Evolutionary conservation across 108 stramenopile genomes (phyloP).

Genomic region (Thalassiosira profunda): DNA sequence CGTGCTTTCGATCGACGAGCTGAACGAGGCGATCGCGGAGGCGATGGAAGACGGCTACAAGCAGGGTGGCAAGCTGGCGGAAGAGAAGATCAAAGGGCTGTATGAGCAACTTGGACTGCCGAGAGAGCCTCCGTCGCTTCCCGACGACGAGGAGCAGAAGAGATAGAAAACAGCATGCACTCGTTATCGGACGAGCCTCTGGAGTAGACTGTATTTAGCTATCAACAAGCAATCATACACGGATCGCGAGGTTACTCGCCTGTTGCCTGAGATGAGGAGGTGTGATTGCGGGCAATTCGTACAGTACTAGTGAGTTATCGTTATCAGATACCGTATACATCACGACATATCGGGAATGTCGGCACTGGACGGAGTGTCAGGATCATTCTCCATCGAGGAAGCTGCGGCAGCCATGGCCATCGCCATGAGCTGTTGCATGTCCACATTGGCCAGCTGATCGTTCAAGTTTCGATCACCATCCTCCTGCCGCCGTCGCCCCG

Average conservation of each 20-base stretch:
- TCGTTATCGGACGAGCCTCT: too few relatives aligned
- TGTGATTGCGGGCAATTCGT: too few relatives aligned
- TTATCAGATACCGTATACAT: too few relatives aligned
- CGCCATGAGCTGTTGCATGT: slow-evolving; percentile 39
- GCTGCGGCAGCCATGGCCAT: slow-evolving; percentile 19
- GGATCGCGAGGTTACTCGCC: too few relatives aligned
- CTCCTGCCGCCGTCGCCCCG: not conserved
- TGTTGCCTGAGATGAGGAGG: too few relatives aligned
- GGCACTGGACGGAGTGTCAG: not conserved
- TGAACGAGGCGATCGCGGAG: slow-evolving; percentile 41
- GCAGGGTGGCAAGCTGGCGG: slow-evolving; percentile 34
- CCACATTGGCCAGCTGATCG: slow-evolving; percentile 7
- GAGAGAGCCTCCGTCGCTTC: slow-evolving; percentile 20
- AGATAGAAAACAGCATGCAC: too few relatives aligned
- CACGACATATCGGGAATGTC: not conserved
- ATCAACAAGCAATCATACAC: too few relatives aligned
- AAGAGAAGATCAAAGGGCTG: slow-evolving; percentile 36
- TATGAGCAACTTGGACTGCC: slow-evolving; percentile 52
- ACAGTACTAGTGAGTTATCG: too few relatives aligned
- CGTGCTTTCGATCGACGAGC: slow-evolving; percentile 23
- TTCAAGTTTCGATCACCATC: slow-evolving; percentile 8
- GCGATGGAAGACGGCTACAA: slow-evolving; percentile 40
- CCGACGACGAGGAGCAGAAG: not conserved
- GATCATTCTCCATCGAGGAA: slow-evolving; percentile 10
- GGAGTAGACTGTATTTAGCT: too few relatives aligned